phyloP scores from a whole-genome alignment of 2,329 filamentous ascomycete species.

The Phyllosticta citribraziliensis region DNA sequence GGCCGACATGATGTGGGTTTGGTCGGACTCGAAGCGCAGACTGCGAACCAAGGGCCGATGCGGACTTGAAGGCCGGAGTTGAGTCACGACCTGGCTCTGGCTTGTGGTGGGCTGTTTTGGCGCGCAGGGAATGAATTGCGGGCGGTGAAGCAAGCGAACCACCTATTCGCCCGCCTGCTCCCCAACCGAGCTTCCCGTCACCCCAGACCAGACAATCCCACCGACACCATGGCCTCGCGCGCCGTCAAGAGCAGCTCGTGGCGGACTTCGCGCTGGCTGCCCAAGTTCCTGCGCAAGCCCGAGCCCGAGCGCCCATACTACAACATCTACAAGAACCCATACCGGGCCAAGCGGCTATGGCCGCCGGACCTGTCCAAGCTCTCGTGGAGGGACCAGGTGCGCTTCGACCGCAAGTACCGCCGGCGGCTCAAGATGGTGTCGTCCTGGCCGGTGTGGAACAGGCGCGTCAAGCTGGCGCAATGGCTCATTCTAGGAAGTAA shows the following conservation, averaged over 20 bases:
- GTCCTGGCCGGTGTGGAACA: conserved; percentile 54
- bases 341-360: conserved; percentile 63
- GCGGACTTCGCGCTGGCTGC: not conserved
- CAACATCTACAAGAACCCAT: conserved; percentile 45
- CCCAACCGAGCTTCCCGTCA: not conserved
- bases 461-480: conserved; percentile 55
- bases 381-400: conserved; percentile 62
- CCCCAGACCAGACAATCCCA: not conserved
- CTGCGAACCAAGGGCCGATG: conserved; percentile 17
- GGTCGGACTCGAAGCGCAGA: conserved; percentile 16
- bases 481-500: conserved; percentile 50
- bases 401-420: conserved; percentile 70
- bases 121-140: not conserved
- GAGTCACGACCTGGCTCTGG: conserved; percentile 2
- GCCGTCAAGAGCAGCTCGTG: not conserved
- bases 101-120: conserved; percentile 4
- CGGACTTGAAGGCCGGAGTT: conserved; percentile 4
- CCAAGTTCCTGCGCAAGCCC: conserved; percentile 21
- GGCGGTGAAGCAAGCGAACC: conserved; percentile 10
- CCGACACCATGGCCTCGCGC: not conserved
- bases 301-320: conserved; percentile 21
- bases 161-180: not conserved
- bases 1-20: conserved; percentile 32
- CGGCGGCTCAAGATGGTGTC: conserved; percentile 54
- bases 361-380: conserved; percentile 66